Percentiles rank a stretch among this genome's conserved stretches.
Conservation (phyloP, 1,284 basidiomycete genomes). For the Ceraceosorus guamensis region DNA sequence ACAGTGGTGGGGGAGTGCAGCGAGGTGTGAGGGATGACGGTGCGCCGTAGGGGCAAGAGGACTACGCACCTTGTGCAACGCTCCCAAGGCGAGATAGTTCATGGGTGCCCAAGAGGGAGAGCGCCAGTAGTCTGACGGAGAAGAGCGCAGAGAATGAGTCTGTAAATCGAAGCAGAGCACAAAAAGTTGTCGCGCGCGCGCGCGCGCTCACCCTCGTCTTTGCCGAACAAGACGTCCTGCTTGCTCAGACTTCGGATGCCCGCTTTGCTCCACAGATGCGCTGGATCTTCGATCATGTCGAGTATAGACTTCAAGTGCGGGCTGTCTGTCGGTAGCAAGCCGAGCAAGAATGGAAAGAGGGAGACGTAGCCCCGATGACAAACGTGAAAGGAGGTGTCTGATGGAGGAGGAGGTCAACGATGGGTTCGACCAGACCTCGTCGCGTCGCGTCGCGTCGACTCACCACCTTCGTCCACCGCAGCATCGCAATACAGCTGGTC, state of each 20-base stretch:
- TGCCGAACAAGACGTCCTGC: conserved; percentile 75
- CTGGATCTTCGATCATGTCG: conserved; percentile 68
- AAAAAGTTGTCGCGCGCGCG: no score
- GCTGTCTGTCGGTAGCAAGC: conserved; percentile 61
- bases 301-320: conserved; percentile 70
- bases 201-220: conserved; percentile 57
- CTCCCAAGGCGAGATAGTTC: conserved; percentile 77
- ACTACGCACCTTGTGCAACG: conserved; percentile 62
- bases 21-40: not conserved
- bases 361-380: conserved; percentile 89
- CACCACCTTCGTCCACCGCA: conserved; percentile 73
- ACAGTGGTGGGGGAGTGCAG: conserved; percentile 7
- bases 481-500: conserved; percentile 87
- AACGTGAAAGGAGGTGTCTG: conserved; percentile 57
- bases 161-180: conserved; percentile 50
- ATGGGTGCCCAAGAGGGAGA: conserved; percentile 94
- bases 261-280: conserved; percentile 81
- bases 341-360: conserved; percentile 78
- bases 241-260: conserved; percentile 78
- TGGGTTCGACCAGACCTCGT: no score
- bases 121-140: conserved; percentile 81
- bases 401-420: not conserved
- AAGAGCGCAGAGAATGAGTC: no score
- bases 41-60: not conserved
- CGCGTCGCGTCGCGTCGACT: conserved; percentile 12